Base-by-base conservation (phyloP, 352 stramenopile genomes). In the Globisporangium cederbergense region DNA sequence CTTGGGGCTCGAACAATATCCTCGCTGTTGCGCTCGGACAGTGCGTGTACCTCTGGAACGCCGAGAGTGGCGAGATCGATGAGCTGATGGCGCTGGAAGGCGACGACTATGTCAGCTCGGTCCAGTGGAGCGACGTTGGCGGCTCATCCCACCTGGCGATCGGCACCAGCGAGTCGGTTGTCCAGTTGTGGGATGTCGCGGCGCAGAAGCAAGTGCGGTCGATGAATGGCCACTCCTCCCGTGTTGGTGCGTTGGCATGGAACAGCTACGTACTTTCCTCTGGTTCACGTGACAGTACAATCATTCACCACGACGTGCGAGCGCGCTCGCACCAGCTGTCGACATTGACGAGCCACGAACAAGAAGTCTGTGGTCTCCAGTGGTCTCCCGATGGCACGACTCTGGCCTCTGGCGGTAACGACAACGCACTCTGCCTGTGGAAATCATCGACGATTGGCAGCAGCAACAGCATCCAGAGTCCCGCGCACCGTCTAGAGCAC, bases 1-100 rank as follows among this genome's bases (percentile, higher is more conserved):
- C 95, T 46, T 99, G 98, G 98, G 95, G 96, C 58, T 74, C 86
- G 50, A 98, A 93, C 73, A 99, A 99, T 74, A 74, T 98, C 51
- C 76, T 99, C 28, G 97, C 97, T 2, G 96, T 99, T 6, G 97
- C 97, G n/a, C 81, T 99, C 38, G 87, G 87, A 11, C 92, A 98
- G 69, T 97, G 87, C 60, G 97, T 99, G 7, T 99, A 99, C 80
- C 83, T 99, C 4, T 99, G 96, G 96, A 98, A 99, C 77, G 93
- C 97, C 3, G 92, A 89, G 14, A 97, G 87, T 45, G 97, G 97
- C 47, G 86, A 97, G 58, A 99, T 99, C 66, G 83, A 97, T 54
- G 96, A 99, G 66, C 79, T 99, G 11, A 95, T 93, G 82, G 76
- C 72, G 52, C 71, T 94, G 1, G 89, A 97, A 38, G 76, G 81